These are phyloP conservation scores for Talaromyces albobiverticillius DNA, from an alignment of 2,329 filamentous ascomycete species.

Conservation along the genomic window DNA sequence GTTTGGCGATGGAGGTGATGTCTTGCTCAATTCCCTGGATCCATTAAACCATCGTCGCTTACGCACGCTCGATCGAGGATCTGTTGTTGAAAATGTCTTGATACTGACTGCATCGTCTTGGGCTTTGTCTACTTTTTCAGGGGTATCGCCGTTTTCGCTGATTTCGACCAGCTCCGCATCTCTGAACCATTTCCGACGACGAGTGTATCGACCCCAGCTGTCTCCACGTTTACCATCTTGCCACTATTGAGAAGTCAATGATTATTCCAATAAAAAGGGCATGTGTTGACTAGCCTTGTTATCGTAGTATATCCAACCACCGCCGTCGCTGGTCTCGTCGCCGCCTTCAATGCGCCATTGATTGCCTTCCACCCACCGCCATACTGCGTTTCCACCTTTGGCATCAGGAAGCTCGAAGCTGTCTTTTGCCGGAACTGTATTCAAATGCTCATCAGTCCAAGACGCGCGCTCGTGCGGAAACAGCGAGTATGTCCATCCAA, in stretches of 20 bases:
- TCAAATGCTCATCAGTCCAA: conserved; percentile 96
- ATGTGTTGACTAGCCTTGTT: conserved; percentile 75
- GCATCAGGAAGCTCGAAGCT: conserved; percentile 67
- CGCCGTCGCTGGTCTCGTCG: conserved; percentile 50
- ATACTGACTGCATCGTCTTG: conserved; percentile 22
- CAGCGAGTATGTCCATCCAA: conserved; percentile 90
- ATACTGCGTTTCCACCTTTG: conserved; percentile 60
- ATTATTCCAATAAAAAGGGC: neutral
- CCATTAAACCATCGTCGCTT: conserved; percentile 39
- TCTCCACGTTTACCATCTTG: conserved; percentile 83
- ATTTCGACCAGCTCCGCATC: conserved; percentile 91
- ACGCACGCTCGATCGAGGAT: conserved; percentile 23
- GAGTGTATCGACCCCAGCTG: conserved; percentile 91
- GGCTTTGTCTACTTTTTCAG: conserved; percentile 29
- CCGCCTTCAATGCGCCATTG: conserved; percentile 82
- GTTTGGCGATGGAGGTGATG: conserved; percentile 20
- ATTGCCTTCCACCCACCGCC: conserved; percentile 81
- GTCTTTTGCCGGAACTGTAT: conserved; percentile 71
- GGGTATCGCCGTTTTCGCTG: conserved; percentile 42
- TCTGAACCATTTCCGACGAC: conserved; percentile 91
- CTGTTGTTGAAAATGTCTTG: conserved; percentile 22
- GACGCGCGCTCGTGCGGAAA: conserved; percentile 85
- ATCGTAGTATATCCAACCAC: conserved; percentile 97
- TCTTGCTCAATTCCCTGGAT: conserved; percentile 30
- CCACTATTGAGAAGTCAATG: conserved; percentile 60